Conservation (phyloP, 2,329 filamentous ascomycete species). For the Pseudocercospora musae region DNA sequence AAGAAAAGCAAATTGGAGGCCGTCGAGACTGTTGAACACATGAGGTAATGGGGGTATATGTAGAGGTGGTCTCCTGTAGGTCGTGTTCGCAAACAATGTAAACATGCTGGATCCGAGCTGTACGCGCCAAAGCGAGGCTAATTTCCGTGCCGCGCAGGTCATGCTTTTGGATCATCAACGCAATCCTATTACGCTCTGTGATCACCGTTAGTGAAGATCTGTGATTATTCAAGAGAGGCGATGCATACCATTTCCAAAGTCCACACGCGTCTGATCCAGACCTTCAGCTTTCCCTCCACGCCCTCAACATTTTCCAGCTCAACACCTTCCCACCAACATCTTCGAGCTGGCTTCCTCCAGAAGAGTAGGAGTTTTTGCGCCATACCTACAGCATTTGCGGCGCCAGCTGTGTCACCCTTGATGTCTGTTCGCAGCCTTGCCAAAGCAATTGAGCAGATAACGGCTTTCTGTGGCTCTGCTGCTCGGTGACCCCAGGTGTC, state of each 20-base stretch:
- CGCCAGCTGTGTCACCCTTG: constrained; percentile 66
- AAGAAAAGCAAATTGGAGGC: not conserved
- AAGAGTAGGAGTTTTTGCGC: constrained; percentile 96
- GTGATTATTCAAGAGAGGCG: not conserved
- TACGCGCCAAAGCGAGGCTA: not conserved
- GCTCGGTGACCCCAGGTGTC: constrained; percentile 95
- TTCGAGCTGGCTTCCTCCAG: constrained; percentile 92
- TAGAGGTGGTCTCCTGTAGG: not conserved
- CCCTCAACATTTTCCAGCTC: constrained; percentile 87
- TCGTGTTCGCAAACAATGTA: not conserved
- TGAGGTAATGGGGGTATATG: not conserved
- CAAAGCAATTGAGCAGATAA: constrained; percentile 93
- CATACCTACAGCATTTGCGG: constrained; percentile 83
- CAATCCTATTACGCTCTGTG: constrained; percentile 33
- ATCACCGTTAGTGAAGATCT: not conserved
- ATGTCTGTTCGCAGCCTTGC: constrained; percentile 84
- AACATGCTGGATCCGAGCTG: not conserved
- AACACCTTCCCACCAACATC: constrained; percentile 99
- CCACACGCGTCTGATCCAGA: constrained; percentile 98
- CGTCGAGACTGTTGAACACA: not conserved
- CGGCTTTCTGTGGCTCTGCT: constrained; percentile 96
- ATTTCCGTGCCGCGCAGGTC: not conserved
- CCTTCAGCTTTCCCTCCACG: constrained; percentile 86
- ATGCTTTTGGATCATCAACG: constrained; percentile 18
- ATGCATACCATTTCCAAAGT: constrained; percentile 82